These are phyloP conservation scores for Selenicereus undatus DNA, from an alignment of 148 eudicot genomes.

Conservation along the genomic window DNA sequence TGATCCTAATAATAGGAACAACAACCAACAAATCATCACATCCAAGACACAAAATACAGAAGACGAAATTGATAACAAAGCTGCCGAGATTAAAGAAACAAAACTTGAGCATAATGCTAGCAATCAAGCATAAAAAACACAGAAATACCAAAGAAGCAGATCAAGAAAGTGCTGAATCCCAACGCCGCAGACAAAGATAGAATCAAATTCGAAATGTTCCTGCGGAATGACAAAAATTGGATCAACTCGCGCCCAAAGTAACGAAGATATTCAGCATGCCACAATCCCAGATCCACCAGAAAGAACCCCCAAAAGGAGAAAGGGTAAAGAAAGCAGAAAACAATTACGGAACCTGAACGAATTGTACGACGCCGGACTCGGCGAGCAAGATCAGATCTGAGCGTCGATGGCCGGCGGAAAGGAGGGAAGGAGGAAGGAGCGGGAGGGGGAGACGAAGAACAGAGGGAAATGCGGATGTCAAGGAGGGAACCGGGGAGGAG, in stretches of 20 bases:
- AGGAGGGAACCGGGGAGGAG: background rate
- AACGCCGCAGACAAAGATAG: background rate
- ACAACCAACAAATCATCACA: constrained; percentile 5
- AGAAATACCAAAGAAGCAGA: constrained; percentile 14
- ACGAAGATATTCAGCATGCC: background rate
- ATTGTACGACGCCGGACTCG: background rate
- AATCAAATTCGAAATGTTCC: background rate
- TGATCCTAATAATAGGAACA: background rate
- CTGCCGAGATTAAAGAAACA: background rate
- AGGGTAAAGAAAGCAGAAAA: background rate
- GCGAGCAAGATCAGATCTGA: constrained; percentile 18
- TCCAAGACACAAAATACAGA: background rate
- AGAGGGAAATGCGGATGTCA: background rate
- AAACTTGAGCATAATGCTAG: background rate
- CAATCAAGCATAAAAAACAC: background rate
- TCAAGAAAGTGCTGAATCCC: constrained; percentile 13
- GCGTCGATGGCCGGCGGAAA: background rate
- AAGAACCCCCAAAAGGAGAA: background rate
- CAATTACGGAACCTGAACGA: constrained; percentile 1
- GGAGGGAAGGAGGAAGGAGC: background rate
- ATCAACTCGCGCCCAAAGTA: background rate
- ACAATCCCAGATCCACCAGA: background rate
- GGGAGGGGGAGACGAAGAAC: background rate
- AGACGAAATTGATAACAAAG: background rate
- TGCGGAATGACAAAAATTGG: background rate